Evolutionary conservation across 2,329 filamentous ascomycete genomes (phyloP).

Genomic region (Fonsecaea multimorphosa): DNA sequence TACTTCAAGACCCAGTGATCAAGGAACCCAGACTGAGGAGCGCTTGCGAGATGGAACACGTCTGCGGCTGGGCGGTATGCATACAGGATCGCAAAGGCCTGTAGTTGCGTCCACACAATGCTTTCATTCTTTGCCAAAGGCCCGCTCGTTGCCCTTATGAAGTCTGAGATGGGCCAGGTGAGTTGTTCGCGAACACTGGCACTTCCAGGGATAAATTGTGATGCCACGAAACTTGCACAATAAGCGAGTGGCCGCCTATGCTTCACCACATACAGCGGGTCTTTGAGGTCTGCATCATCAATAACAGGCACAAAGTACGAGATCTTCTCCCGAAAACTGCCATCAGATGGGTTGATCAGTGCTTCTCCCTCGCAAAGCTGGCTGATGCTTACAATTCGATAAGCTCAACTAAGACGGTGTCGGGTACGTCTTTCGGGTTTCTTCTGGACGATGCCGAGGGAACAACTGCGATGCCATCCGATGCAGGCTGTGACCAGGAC

Average conservation of each 20-base stretch:
- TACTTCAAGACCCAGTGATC: conserved; percentile 22
- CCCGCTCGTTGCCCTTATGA: conserved; percentile 82
- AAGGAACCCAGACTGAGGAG: conserved; percentile 1
- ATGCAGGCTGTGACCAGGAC: background rate
- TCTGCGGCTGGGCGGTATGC: conserved; percentile 20
- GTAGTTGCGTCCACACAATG: conserved; percentile 19
- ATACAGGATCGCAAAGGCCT: conserved; percentile 24
- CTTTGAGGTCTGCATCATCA: conserved; percentile 19
- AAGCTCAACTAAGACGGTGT: conserved; percentile 14
- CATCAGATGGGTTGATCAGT: background rate
- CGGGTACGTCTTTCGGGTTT: conserved; percentile 1
- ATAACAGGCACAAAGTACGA: conserved; percentile 24
- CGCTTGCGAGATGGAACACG: conserved; percentile 12
- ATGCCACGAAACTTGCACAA: conserved; percentile 22
- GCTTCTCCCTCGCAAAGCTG: background rate
- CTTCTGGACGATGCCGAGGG: background rate
- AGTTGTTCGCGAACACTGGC: conserved; percentile 18
- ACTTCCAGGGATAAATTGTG: conserved; percentile 22
- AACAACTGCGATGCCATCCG: background rate
- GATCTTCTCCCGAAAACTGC: conserved; percentile 19
- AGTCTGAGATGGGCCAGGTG: conserved; percentile 75
- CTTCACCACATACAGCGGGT: conserved; percentile 6
- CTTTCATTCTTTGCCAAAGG: conserved; percentile 13
- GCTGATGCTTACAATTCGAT: conserved; percentile 20
- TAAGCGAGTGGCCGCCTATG: conserved; percentile 18